phyloP scores from a whole-genome alignment of 306 rosid species.

The Sicyos baderoa region DNA sequence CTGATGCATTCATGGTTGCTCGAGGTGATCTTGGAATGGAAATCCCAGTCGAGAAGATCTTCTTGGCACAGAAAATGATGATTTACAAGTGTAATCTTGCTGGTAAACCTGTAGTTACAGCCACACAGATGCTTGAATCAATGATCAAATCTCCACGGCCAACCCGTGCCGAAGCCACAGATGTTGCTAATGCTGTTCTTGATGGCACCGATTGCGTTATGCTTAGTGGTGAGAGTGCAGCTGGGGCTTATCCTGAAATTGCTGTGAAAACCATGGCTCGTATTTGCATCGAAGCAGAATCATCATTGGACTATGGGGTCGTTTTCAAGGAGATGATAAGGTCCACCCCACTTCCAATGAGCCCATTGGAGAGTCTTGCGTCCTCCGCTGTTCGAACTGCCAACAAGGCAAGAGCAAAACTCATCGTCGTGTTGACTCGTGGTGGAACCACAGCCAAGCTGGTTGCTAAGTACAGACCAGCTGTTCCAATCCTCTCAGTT shows the following conservation, averaged over 20 bases:
- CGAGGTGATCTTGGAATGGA: conserved; percentile 99
- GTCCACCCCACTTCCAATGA: conserved; percentile 92
- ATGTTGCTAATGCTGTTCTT: conserved; percentile 89
- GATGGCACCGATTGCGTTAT: conserved; percentile 95
- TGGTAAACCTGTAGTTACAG: conserved; percentile 95
- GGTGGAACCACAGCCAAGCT: conserved; percentile 85
- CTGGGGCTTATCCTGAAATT: conserved; percentile 85
- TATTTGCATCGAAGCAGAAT: conserved; percentile 86
- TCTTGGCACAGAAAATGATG: conserved; percentile 96
- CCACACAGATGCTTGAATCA: conserved; percentile 96
- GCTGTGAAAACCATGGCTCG: conserved; percentile 93
- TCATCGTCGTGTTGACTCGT: conserved; percentile 81
- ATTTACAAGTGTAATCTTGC: conserved; percentile 89
- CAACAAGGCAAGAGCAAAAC: conserved; percentile 80
- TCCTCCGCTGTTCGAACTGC: conserved; percentile 93
- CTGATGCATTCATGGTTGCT: conserved; percentile 97
- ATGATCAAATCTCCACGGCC: conserved; percentile 97
- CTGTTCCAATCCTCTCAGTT: conserved; percentile 84
- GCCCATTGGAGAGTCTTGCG: conserved; percentile 96
- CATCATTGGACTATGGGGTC: conserved; percentile 80
- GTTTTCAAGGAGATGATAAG: conserved; percentile 90
- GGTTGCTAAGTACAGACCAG: conserved; percentile 90
- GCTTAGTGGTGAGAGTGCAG: conserved; percentile 99
- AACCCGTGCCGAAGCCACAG: conserved; percentile 94
- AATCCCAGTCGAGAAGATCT: conserved; percentile 93